A percentile compares a stretch with the other conserved stretches of the same genome.
Evolutionary conservation across 805 yeast genomes (phyloP).

Genomic region (Ogataea paraovalis): DNA sequence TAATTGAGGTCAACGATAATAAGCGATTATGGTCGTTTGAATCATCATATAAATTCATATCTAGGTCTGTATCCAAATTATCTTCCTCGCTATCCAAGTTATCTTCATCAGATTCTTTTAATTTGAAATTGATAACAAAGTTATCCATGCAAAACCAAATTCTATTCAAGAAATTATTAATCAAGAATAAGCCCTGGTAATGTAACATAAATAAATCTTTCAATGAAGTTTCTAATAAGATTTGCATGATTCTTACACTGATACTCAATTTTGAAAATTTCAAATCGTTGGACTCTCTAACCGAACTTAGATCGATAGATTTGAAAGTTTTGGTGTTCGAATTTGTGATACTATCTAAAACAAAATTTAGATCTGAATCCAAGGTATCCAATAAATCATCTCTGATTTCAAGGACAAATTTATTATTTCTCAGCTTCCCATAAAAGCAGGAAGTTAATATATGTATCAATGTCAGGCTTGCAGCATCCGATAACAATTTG

Average conservation of each 20-base stretch:
- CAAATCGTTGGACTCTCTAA: slow-evolving; percentile 15
- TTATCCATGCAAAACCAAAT: slow-evolving; percentile 33
- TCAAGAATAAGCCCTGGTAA: slow-evolving; percentile 15
- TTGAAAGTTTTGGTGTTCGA: slow-evolving; percentile 6
- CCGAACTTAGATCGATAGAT: slow-evolving; percentile 14
- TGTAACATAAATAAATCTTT: slow-evolving; percentile 17
- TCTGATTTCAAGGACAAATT: slow-evolving; percentile 20
- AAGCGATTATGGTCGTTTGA: slow-evolving; percentile 6
- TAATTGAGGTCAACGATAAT: slow-evolving; percentile 18
- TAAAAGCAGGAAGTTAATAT: slow-evolving; percentile 19
- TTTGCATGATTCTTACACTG: slow-evolving; percentile 23
- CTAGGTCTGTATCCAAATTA: neutral
- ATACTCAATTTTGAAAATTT: slow-evolving; percentile 26
- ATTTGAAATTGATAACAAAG: slow-evolving; percentile 23
- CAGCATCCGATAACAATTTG: slow-evolving; percentile 18
- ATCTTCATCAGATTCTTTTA: slow-evolving; percentile 5
- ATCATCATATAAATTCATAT: slow-evolving; percentile 5
- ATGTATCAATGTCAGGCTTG: slow-evolving; percentile 21
- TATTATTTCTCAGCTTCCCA: slow-evolving; percentile 21
- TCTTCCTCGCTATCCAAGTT: slow-evolving; percentile 3
- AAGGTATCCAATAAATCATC: slow-evolving; percentile 19
- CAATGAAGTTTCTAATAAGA: slow-evolving; percentile 24
- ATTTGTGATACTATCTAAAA: slow-evolving; percentile 27
- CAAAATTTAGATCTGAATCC: slow-evolving; percentile 18
- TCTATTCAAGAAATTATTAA: slow-evolving; percentile 26